A percentile compares a stretch with the other conserved stretches of the same genome.
Evolutionary conservation across 1,284 basidiomycete species (phyloP).

Genomic region (Cutaneotrichosporon dermatis): DNA sequence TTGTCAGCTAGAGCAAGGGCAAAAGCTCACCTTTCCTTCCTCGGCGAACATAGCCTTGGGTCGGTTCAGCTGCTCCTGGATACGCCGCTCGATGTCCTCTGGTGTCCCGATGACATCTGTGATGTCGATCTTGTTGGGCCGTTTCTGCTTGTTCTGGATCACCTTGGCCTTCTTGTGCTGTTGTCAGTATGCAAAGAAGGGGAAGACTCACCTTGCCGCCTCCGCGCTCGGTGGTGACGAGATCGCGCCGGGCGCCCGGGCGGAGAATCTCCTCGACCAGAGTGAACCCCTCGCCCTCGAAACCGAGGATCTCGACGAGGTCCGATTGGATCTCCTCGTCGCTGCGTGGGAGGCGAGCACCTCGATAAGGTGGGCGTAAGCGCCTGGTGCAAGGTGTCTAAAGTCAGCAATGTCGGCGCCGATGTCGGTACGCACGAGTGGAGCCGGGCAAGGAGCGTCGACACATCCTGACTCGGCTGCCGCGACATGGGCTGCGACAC

Average conservation of each 20-base stretch:
- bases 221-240: conserved; percentile 14
- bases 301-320: conserved; percentile 77
- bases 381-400: conserved; percentile 20
- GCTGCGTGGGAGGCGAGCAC: conserved; percentile 37
- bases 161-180: neutral
- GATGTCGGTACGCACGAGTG: conserved; percentile 7
- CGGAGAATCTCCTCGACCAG: conserved; percentile 43
- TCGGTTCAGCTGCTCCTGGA: conserved; percentile 39
- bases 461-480: neutral
- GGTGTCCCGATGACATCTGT: conserved; percentile 39
- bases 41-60: conserved; percentile 39
- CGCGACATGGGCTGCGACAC: conserved; percentile 1
- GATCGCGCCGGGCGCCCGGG: conserved; percentile 29
- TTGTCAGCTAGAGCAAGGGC: conserved; percentile 5
- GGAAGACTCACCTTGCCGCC: conserved; percentile 15
- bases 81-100: conserved; percentile 29
- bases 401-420: neutral
- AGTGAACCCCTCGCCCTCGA: conserved; percentile 58
- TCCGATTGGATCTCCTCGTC: conserved; percentile 74
- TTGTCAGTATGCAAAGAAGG: neutral
- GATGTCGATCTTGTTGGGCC: conserved; percentile 32
- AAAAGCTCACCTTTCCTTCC: conserved; percentile 28
- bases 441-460: conserved; percentile 7
- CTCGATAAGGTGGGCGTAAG: conserved; percentile 31
- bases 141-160: conserved; percentile 4